Evolutionary conservation across 352 stramenopile genomes (phyloP).

Genomic region (Pseudoperonospora humuli): DNA sequence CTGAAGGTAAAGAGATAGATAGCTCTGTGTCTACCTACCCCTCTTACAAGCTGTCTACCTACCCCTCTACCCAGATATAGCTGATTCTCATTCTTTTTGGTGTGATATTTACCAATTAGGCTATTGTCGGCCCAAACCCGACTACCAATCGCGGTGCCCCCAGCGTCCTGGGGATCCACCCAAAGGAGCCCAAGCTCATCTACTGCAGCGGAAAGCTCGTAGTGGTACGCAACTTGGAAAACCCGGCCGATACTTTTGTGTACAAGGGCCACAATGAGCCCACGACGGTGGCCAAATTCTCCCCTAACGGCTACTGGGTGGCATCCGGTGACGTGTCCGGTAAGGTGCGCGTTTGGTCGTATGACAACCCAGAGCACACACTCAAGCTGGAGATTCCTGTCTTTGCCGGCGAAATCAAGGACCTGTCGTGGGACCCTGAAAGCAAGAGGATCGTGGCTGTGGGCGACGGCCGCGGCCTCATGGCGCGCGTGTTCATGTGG

Average conservation of each 20-base stretch:
- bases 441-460: constrained; percentile 91
- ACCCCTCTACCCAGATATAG: neutral
- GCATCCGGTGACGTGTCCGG: constrained; percentile 85
- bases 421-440: constrained; percentile 93
- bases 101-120: constrained; percentile 18
- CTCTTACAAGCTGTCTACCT: neutral
- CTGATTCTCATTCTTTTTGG: neutral
- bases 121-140: constrained; percentile 57
- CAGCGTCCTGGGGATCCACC: constrained; percentile 66
- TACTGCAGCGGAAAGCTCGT: constrained; percentile 90
- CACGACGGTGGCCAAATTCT: constrained; percentile 91
- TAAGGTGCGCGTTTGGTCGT: constrained; percentile 94
- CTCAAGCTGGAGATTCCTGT: constrained; percentile 91
- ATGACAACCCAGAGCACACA: constrained; percentile 95
- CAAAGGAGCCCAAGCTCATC: constrained; percentile 86
- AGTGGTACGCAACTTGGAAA: constrained; percentile 81
- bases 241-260: constrained; percentile 86
- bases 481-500: constrained; percentile 92
- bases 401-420: constrained; percentile 88
- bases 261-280: constrained; percentile 93
- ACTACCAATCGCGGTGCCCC: constrained; percentile 63
- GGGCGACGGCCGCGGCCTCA: constrained; percentile 71
- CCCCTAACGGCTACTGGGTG: constrained; percentile 92
- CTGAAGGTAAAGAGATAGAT: constrained; percentile 17
- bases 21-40: neutral